Evolutionary conservation across 2,329 filamentous ascomycete genomes (phyloP).

Genomic region (Fusarium nodosum): DNA sequence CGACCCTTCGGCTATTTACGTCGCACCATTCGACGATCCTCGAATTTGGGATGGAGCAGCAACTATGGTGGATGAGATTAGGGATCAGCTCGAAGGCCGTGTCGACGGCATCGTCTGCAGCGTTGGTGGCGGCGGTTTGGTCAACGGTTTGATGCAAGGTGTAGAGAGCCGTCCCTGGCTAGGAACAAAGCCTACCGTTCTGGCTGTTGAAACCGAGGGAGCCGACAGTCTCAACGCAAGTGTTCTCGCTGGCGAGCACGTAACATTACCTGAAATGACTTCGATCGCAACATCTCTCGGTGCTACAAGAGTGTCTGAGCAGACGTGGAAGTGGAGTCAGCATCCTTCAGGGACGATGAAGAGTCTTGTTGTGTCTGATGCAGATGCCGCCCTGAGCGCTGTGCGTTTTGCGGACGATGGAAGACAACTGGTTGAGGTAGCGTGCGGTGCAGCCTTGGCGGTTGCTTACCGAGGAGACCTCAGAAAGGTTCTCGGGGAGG

Average conservation of each 20-base stretch:
- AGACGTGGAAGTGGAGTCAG: conserved; percentile 75
- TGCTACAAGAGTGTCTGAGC: conserved; percentile 76
- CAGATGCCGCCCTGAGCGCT: conserved; percentile 83
- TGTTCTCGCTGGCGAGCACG: conserved; percentile 67
- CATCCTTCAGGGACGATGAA: conserved; percentile 53
- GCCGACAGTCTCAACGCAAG: conserved; percentile 77
- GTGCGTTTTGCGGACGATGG: conserved; percentile 86
- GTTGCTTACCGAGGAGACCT: conserved; percentile 74
- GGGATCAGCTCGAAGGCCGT: conserved; percentile 57
- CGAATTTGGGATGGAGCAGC: conserved; percentile 76
- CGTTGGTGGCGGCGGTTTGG: conserved; percentile 84
- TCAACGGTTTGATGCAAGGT: conserved; percentile 81
- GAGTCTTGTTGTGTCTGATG: conserved; percentile 59
- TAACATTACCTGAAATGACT: conserved; percentile 78
- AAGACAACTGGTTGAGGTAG: conserved; percentile 82
- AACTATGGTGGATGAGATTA: conserved; percentile 68
- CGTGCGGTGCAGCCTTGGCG: conserved; percentile 86
- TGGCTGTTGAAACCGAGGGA: conserved; percentile 82
- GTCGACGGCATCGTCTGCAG: conserved; percentile 81
- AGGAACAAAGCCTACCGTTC: conserved; percentile 62
- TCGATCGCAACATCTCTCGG: conserved; percentile 82
- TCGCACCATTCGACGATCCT: conserved; percentile 77
- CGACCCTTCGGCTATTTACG: conserved; percentile 71
- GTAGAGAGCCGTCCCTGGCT: conserved; percentile 64
- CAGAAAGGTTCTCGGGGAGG: conserved; percentile 69